These are phyloP conservation scores for Astrothelium macrocarpum DNA, from an alignment of 495 filamentous ascomycete species.

Conservation along the genomic window DNA sequence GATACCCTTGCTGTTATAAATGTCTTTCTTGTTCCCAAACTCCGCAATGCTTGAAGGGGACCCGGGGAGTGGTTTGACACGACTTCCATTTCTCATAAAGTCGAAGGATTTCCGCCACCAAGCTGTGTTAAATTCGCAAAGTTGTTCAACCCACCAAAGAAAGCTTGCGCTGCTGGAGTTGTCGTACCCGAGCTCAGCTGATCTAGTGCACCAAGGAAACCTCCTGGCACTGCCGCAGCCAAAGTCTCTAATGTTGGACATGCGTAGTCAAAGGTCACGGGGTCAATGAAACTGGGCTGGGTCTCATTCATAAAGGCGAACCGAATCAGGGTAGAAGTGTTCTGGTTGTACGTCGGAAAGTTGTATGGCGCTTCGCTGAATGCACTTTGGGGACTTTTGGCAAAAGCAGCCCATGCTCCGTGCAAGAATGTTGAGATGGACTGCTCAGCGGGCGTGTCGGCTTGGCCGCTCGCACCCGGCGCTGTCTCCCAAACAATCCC, in stretches of 20 bases:
- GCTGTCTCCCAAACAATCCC: slow-evolving; percentile 42
- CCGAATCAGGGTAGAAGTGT: slow-evolving; percentile 5
- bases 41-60: too few relatives aligned
- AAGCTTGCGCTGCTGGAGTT: not conserved
- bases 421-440: slow-evolving; percentile 34
- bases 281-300: not conserved
- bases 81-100: not conserved
- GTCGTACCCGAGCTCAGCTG: not conserved
- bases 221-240: not conserved
- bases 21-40: too few relatives aligned
- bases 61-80: too few relatives aligned
- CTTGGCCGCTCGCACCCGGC: slow-evolving; percentile 30
- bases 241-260: not conserved
- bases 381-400: slow-evolving; percentile 38
- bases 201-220: not conserved
- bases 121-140: not conserved
- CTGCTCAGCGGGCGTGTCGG: slow-evolving; percentile 25
- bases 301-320: slow-evolving; percentile 13
- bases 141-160: not conserved
- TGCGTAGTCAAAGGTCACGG: not conserved
- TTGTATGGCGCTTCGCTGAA: slow-evolving; percentile 19
- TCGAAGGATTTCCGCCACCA: slow-evolving; percentile 1
- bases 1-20: too few relatives aligned
- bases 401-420: slow-evolving; percentile 43
- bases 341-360: slow-evolving; percentile 13